Evolutionary conservation across 495 filamentous ascomycete genomes (phyloP), one percentile per base, ranked within the genome.

Genomic region (Aspergillus mulundensis): DNA sequence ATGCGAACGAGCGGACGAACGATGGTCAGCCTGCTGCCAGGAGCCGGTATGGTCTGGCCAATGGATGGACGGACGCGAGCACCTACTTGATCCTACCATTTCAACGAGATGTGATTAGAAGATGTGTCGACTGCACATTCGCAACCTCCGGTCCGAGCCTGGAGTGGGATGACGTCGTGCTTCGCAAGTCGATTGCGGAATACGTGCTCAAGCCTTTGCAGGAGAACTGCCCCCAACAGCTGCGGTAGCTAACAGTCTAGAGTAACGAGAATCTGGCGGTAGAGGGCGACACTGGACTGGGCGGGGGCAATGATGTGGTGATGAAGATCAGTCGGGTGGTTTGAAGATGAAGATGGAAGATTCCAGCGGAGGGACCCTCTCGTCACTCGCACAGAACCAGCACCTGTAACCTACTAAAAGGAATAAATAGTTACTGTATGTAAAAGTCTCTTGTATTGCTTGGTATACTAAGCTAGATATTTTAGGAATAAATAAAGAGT

Each of bases 91-190:
- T 54, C 10, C 12, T 59, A 10, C 43, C 34, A 1, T 54, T 54
- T 24, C 53, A 54, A n/a, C 11, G 32, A 3, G 43, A 59, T 3
- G 25, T 28, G 7, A 38, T 54, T 6, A 50, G 32, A 1, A 15
- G 57, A 12, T 59, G 57, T 12, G 16, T 59, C 30, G 50, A 54
- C 7, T 50, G 36, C 30, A 59, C 51, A 19, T 59, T 59, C 23
- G 51, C 57, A 3, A 59, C 24, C 4, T 44, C 1, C 25, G 16
- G 28, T 18, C 1, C 40, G n/a, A 23, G 7, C 8, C 24, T 30
- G 10, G 16, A 20, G 15, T 58, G 56, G 56, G 36, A 48, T 47
- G 49, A 58, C 20, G 5, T n/a, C 30, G 24, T 53, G 2, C 21
- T 58, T 1, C 40, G 49, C 21, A 53, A 48, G 39, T 58, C 56